Base-by-base conservation (phyloP, 75 land plant genomes). In the Cupressus sempervirens region DNA sequence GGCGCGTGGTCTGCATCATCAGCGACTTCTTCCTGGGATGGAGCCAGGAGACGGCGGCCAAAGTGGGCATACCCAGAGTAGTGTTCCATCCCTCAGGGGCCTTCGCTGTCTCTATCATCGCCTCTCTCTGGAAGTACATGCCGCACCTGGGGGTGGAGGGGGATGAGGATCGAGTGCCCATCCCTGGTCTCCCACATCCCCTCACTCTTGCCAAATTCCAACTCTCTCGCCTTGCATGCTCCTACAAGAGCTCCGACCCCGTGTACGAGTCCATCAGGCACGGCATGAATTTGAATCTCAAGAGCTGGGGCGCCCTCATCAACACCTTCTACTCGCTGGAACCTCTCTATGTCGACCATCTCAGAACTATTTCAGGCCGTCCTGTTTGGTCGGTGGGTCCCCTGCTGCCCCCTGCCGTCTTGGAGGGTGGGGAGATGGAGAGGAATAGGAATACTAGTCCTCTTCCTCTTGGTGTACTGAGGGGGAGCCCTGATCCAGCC, bases 21-120 rank as follows among this genome's bases (percentile, higher is more conserved):
- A 91, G 91, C 35, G 95, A 94, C 52, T 90, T 94, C 87, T 92
- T 94, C 84, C 83, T 92, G 46, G 93, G 93, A 1, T 94, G 95
- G 95, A 92, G 92, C 41, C 86, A 88, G 35, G 38, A 50, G 68
- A 36, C 87, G 23, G 93, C 93, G 54, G n/a, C n/a, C n/a, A n/a
- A n/a, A n/a, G n/a, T n/a, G n/a, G n/a, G n/a, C n/a, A n/a, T n/a
- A n/a, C n/a, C 87, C 62, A 81, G 91, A 16, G 9, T 93, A 82
- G 92, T 74, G 32, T 91, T 91, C 87, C 88, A 62, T 72, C 79
- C 92, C 52, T 89, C 91, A 67, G 89, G 89, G 6, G 87, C 88
- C 5, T 77, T 84, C 41, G 29, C 40, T 41, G 20, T 36, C 75
- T 38, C 84, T 13, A 85, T 83, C 26, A 0, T 67, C n/a, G 3